These are phyloP conservation scores for Teunomyces funiuensis DNA, from an alignment of 805 yeast genomes.

Conservation along the genomic window DNA sequence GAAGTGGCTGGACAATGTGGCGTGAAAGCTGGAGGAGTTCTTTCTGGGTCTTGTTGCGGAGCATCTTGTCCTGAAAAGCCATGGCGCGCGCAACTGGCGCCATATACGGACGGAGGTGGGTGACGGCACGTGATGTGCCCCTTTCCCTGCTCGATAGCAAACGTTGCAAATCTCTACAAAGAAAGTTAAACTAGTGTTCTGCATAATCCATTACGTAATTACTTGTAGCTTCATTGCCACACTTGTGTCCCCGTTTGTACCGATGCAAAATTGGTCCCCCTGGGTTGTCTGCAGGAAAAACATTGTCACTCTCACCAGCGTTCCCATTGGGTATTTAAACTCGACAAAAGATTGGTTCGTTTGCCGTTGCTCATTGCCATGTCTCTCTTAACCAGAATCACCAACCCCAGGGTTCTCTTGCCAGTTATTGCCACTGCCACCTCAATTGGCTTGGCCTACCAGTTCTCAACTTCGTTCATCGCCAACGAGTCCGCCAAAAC, in stretches of 20 bases:
- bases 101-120: no score
- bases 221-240: no score
- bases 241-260: no score
- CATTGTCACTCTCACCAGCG: no score
- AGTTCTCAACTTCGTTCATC: constrained; percentile 20
- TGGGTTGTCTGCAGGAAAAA: neutral
- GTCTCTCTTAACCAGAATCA: constrained; percentile 19
- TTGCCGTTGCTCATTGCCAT: neutral
- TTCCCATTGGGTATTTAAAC: neutral
- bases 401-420: constrained; percentile 26
- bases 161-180: no score
- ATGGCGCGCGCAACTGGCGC: neutral
- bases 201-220: no score
- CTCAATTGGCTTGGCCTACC: constrained; percentile 33
- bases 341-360: neutral
- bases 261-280: no score
- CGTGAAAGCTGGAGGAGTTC: constrained; percentile 53
- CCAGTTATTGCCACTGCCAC: constrained; percentile 34
- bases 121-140: no score
- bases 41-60: constrained; percentile 25
- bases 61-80: constrained; percentile 1
- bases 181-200: no score
- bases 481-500: constrained; percentile 43
- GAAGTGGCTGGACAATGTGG: constrained; percentile 72
- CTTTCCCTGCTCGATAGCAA: no score